phyloP scores from a whole-genome alignment of 805 yeast genomes.

The Torulaspora indica region DNA sequence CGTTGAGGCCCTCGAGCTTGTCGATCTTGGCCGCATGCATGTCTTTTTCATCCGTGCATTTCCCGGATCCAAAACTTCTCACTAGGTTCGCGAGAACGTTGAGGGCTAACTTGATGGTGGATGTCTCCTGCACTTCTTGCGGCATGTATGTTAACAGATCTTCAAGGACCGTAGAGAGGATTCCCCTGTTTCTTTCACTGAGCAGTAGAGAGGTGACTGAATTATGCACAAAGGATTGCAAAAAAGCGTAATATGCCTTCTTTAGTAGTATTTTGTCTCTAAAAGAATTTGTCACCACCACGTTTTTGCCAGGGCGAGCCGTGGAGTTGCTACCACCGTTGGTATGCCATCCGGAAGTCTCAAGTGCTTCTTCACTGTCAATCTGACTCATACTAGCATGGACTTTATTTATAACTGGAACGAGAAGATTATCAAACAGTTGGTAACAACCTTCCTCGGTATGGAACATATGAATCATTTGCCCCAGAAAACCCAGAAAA shows the following conservation, averaged over 20 bases:
- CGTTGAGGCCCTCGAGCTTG: conserved; percentile 65
- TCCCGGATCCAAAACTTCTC: conserved; percentile 62
- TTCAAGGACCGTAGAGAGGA: conserved; percentile 56
- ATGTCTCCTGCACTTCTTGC: conserved; percentile 56
- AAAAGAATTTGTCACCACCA: conserved; percentile 53
- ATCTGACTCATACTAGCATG: conserved; percentile 46
- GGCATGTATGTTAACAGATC: conserved; percentile 59
- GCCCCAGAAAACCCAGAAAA: conserved; percentile 81
- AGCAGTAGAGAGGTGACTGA: conserved; percentile 73
- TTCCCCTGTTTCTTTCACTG: conserved; percentile 58
- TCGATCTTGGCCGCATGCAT: conserved; percentile 41
- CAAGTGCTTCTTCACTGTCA: conserved; percentile 38
- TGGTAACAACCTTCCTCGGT: conserved; percentile 64
- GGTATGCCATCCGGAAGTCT: conserved; percentile 12
- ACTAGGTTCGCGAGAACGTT: conserved; percentile 62
- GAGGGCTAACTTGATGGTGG: conserved; percentile 63
- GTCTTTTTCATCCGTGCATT: conserved; percentile 58
- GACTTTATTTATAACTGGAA: conserved; percentile 69
- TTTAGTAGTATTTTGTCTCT: conserved; percentile 64
- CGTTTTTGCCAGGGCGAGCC: conserved; percentile 22
- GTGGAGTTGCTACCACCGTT: conserved; percentile 7
- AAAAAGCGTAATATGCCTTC: conserved; percentile 61
- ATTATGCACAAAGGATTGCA: conserved; percentile 69
- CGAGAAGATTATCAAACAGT: conserved; percentile 63
- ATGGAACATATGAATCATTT: conserved; percentile 73